Evolutionary conservation across 441 rosid genomes (phyloP), one percentile per base, ranked within the genome.

Genomic region (Bocquillonia castaneifolia): DNA sequence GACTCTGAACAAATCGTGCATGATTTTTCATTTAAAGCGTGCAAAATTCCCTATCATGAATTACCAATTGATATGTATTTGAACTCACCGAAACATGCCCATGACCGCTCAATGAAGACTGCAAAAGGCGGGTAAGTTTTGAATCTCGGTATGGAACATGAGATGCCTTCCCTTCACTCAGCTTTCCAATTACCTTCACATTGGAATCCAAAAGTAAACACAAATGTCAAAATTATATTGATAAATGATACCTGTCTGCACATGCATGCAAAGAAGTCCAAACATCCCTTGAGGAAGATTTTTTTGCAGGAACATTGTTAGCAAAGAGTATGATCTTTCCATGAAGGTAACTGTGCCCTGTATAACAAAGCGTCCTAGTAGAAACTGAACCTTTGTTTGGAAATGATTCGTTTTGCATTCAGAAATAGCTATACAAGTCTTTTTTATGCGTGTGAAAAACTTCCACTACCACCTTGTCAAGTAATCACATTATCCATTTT

Each of bases 91-190:
- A 96, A 68, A 96, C 97, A 83, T 96, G 98, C 32, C 99, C 99
- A 70, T 88, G 99, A 57, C 99, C 99, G 63, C 96, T 84, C 72
- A 96, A 68, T 23, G 99, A 96, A 74, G 99, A 91, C 72, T 96
- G 99, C 86, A 93, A 81, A 84, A 96, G 98, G 55, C 99, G 96
- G 39, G 99, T 96, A 64, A 96, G 94, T 82, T 96, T 96, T 61
- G 99, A 96, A 77, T 96, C 99, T 58, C 98, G 86, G 81, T 87
- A 96, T 40, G 99, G 99, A 82, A 96, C 96, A 78, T 96, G 99
- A 74, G 89, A 89, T 72, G 97, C 95, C 86, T 84, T 96, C 45
- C 98, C 99, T 78, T 96, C 99, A 67, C 97, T 93, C 75, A 96
- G 75, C 75, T 96, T 96, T 74, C 99, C 98, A 57, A 96, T 96